Evolutionary conservation across 257 asterid genomes (phyloP).

Genomic region (Plantago elongata): DNA sequence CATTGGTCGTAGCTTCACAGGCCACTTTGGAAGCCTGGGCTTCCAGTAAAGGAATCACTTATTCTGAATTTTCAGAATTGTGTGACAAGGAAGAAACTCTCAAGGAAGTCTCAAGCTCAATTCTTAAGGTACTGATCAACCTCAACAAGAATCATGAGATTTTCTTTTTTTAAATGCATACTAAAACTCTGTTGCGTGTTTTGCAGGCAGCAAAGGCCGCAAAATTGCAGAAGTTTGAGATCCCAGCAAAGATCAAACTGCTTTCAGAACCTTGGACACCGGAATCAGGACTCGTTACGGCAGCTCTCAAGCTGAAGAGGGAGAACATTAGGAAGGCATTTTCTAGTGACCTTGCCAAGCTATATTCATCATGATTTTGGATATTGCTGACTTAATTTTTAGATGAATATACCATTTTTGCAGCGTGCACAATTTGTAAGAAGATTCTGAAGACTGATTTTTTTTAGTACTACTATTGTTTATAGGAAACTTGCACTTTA

Average conservation of each 20-base stretch:
- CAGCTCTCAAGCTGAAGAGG: constrained; percentile 89
- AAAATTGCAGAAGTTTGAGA: constrained; percentile 74
- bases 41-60: constrained; percentile 44
- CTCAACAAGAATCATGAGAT: not conserved
- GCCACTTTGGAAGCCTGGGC: constrained; percentile 82
- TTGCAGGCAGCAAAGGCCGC: constrained; percentile 79
- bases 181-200: not conserved
- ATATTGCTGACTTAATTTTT: not conserved
- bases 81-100: constrained; percentile 61
- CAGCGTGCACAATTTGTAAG: constrained; percentile 22
- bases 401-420: constrained; percentile 9
- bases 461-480: not conserved
- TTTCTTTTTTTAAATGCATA: not conserved
- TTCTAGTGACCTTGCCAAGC: constrained; percentile 58
- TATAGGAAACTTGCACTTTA: not conserved
- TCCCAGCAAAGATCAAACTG: constrained; percentile 75
- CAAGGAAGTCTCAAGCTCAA: constrained; percentile 69
- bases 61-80: constrained; percentile 58
- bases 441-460: no score
- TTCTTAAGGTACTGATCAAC: constrained; percentile 53
- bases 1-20: constrained; percentile 82
- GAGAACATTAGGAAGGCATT: constrained; percentile 69
- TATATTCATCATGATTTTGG: constrained; percentile 46
- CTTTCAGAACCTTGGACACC: constrained; percentile 90
- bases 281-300: constrained; percentile 88